phyloP scores from a whole-genome alignment of 1,284 basidiomycete species.

The Microbotryum violaceum region DNA sequence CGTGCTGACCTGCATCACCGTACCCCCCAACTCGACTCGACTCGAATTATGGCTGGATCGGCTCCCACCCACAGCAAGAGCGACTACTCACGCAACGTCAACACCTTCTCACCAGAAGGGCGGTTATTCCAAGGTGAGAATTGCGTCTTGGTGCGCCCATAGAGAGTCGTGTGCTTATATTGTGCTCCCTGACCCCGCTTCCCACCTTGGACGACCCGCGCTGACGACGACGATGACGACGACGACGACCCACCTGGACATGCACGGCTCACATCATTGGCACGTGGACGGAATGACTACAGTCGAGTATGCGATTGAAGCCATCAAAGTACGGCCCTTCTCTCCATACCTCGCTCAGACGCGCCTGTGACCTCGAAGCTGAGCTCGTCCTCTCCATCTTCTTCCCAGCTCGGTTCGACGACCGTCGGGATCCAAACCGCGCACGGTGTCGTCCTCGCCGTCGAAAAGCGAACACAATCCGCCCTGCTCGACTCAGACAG shows the following conservation, averaged over 20 bases:
- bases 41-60: not conserved
- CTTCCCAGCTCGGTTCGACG: constrained; percentile 82
- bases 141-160: not conserved
- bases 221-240: not conserved
- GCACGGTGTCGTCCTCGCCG: constrained; percentile 84
- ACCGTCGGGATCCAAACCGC: constrained; percentile 70
- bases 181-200: not conserved
- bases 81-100: constrained; percentile 9
- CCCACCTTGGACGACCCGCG: too few species aligned
- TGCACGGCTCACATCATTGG: not conserved
- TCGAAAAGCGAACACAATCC: constrained; percentile 98
- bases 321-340: constrained; percentile 67
- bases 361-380: not conserved
- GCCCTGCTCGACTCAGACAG: constrained; percentile 89
- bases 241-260: not conserved
- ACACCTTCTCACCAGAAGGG: constrained; percentile 89
- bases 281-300: not conserved
- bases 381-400: not conserved
- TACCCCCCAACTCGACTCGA: not conserved
- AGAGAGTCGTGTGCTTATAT: not conserved
- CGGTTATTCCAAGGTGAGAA: constrained; percentile 47
- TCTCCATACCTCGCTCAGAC: not conserved
- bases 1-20: not conserved
- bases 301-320: constrained; percentile 99
- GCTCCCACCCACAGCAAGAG: not conserved